These are phyloP conservation scores for Globisporangium yorkense DNA, from an alignment of 352 stramenopile species.

Conservation along the genomic window DNA sequence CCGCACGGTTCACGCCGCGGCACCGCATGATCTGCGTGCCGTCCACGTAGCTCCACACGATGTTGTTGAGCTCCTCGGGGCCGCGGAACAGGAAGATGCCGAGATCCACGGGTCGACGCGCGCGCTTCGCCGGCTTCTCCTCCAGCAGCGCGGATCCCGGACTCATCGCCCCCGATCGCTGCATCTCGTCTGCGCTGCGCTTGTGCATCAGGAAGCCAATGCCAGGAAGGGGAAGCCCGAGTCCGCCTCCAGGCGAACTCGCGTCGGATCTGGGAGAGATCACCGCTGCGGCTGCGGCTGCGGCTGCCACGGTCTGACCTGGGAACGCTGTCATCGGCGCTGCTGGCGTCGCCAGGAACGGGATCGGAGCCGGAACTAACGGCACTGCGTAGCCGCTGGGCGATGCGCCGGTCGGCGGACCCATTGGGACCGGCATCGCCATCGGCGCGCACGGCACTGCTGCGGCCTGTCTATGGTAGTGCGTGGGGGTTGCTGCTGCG, in stretches of 20 bases:
- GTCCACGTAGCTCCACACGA: slow-evolving; percentile 77
- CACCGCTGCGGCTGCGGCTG: not conserved
- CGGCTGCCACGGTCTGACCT: no score
- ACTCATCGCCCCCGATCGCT: slow-evolving; percentile 23
- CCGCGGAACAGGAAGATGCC: slow-evolving; percentile 55
- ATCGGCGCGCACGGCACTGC: no score
- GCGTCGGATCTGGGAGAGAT: not conserved
- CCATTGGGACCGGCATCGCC: no score
- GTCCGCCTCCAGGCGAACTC: not conserved
- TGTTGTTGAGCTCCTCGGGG: slow-evolving; percentile 58
- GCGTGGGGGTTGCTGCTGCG: not conserved
- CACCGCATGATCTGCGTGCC: slow-evolving; percentile 74
- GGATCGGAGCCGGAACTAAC: no score
- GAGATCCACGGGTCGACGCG: slow-evolving; percentile 16
- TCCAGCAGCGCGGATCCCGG: slow-evolving; percentile 15
- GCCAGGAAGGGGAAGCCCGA: slow-evolving; percentile 16
- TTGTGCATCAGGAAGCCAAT: slow-evolving; percentile 39
- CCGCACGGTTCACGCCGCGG: slow-evolving; percentile 44
- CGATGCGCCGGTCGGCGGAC: no score
- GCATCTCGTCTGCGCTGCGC: slow-evolving; percentile 28
- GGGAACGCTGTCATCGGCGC: no score
- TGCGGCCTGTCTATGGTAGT: no score
- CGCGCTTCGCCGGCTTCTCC: slow-evolving; percentile 14
- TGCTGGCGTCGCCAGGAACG: no score
- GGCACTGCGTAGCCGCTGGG: no score